Conservation (phyloP, 306 rosid genomes). For the Parietaria judaica region DNA sequence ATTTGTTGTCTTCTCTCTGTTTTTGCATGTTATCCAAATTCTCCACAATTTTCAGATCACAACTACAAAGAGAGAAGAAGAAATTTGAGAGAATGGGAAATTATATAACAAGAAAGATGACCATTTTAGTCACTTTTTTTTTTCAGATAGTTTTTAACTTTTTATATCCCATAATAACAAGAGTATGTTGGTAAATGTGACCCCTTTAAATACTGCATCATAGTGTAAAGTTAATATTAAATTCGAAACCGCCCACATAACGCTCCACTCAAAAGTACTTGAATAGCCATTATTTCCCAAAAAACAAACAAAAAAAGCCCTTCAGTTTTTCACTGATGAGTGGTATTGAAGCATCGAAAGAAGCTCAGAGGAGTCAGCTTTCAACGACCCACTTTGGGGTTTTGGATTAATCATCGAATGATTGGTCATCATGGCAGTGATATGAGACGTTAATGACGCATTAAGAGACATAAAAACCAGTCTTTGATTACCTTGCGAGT, state of each 20-base stretch:
- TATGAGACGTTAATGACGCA: too few species aligned
- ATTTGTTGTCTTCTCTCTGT: constrained; percentile 24
- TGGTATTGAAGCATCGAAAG: constrained; percentile 1
- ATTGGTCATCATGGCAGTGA: too few species aligned
- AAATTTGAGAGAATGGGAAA: too few species aligned
- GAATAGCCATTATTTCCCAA: not conserved
- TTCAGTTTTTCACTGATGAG: not conserved
- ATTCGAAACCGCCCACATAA: constrained; percentile 1
- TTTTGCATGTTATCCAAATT: not conserved
- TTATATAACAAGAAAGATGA: too few species aligned
- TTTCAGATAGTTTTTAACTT: not conserved
- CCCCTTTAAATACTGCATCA: not conserved
- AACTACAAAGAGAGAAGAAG: too few species aligned
- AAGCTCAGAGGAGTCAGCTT: not conserved
- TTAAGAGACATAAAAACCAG: too few species aligned
- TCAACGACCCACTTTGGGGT: not conserved
- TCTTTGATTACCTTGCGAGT: too few species aligned
- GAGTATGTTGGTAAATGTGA: constrained; percentile 17
- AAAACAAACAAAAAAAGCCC: too few species aligned
- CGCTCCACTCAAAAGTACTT: not conserved
- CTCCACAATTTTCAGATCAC: constrained; percentile 18
- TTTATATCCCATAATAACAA: not conserved
- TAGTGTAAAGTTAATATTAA: too few species aligned
- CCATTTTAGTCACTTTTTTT: constrained; percentile 1
- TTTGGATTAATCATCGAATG: not conserved